Conservation (phyloP, 352 stramenopile species). For the Pythium chondricola region DNA sequence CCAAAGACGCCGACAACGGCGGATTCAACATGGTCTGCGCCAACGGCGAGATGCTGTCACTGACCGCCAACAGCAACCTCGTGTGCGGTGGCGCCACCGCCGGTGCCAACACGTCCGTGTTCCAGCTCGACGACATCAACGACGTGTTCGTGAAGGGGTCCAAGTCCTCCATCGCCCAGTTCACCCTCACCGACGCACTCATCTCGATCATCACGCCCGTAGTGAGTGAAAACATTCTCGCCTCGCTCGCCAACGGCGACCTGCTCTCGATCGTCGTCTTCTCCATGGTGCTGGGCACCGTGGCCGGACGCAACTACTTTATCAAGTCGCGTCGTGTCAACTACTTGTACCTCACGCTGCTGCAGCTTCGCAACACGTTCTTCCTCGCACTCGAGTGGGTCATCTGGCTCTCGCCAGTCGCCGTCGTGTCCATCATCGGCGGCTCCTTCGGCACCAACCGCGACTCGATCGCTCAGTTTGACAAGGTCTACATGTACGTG, state of each 20-base stretch:
- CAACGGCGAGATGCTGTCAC: constrained; percentile 31
- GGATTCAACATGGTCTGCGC: constrained; percentile 37
- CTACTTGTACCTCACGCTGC: constrained; percentile 57
- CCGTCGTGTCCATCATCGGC: constrained; percentile 64
- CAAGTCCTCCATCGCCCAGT: constrained; percentile 26
- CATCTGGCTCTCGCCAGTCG: constrained; percentile 60
- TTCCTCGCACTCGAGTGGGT: constrained; percentile 67
- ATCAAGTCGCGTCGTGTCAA: constrained; percentile 49
- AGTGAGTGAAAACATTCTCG: constrained; percentile 63
- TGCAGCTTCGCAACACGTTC: constrained; percentile 73
- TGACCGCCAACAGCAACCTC: constrained; percentile 8
- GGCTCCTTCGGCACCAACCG: constrained; percentile 53
- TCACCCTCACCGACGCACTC: constrained; percentile 57
- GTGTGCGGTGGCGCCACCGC: constrained; percentile 1
- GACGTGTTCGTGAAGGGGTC: constrained; percentile 32
- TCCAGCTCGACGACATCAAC: constrained; percentile 44
- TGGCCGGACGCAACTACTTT: constrained; percentile 57
- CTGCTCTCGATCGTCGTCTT: constrained; percentile 65
- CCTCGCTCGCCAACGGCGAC: constrained; percentile 35
- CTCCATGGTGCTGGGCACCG: constrained; percentile 54
- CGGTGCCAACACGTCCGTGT: constrained; percentile 6
- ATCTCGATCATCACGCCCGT: constrained; percentile 49
- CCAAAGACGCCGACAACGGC: background rate
- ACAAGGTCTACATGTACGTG: constrained; percentile 52
- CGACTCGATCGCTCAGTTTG: constrained; percentile 24